Percentiles rank a stretch among this genome's conserved stretches.
phyloP scores from a whole-genome alignment of 1,284 basidiomycete species.

The Sporisorium reilianum region DNA sequence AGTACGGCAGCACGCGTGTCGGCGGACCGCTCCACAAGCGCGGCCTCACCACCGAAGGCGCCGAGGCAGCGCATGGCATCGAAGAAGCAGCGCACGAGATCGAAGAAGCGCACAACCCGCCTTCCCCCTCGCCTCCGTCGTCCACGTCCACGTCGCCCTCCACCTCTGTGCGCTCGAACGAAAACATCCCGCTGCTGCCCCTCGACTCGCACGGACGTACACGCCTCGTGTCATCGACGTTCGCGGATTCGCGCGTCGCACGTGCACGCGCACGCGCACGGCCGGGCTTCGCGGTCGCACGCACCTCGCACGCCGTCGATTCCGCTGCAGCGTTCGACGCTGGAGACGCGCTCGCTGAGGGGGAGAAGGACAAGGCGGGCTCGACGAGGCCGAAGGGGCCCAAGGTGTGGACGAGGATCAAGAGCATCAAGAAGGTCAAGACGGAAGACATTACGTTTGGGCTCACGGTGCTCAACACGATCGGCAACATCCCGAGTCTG shows the following conservation, averaged over 20 bases:
- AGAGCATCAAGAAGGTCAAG: background rate
- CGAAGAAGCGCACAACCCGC: slow-evolving; percentile 1
- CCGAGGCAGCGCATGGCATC: slow-evolving; percentile 1
- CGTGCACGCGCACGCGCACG: background rate
- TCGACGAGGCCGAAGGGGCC: background rate
- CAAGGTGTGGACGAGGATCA: background rate
- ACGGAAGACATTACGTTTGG: slow-evolving; percentile 39
- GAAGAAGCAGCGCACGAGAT: slow-evolving; percentile 1
- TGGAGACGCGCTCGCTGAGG: too few relatives aligned
- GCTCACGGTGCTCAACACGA: slow-evolving; percentile 37
- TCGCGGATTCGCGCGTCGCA: too few relatives aligned
- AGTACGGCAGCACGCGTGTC: background rate
- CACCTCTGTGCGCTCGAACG: background rate
- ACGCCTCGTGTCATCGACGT: too few relatives aligned
- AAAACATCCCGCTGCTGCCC: background rate
- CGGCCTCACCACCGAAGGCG: background rate
- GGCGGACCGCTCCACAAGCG: slow-evolving; percentile 5
- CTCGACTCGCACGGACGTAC: background rate
- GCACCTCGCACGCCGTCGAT: background rate
- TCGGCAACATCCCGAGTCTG: slow-evolving; percentile 39
- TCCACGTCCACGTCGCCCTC: background rate
- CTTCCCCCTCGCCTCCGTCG: background rate
- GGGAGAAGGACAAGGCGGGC: background rate
- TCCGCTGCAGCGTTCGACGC: background rate
- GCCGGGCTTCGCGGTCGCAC: background rate